Evolutionary conservation across 768 basidiomycete species (phyloP).

Genomic region (Candolleomyces efflorescens): DNA sequence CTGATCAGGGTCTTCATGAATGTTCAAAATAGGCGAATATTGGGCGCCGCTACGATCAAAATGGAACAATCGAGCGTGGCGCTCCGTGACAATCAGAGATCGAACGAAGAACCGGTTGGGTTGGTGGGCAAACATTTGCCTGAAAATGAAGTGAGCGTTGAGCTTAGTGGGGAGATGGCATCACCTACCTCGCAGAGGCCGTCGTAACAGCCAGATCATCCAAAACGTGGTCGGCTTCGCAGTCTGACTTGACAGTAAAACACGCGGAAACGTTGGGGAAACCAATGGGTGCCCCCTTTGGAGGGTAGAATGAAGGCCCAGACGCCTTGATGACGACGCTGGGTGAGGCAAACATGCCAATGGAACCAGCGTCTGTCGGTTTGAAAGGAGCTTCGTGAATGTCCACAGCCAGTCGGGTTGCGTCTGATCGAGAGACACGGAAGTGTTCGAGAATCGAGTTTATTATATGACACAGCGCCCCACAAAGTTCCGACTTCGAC

Average conservation of each 20-base stretch:
- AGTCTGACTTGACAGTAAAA: background rate
- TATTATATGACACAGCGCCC: background rate
- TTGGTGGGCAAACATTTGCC: constrained; percentile 1
- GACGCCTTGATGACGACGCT: background rate
- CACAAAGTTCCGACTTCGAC: background rate
- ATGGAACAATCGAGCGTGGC: background rate
- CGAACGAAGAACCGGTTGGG: constrained; percentile 2
- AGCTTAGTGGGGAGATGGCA: too few species aligned
- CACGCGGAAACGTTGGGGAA: background rate
- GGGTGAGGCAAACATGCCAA: background rate
- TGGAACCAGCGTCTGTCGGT: background rate
- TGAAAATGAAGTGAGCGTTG: background rate
- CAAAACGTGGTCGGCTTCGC: background rate
- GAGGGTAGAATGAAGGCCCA: background rate
- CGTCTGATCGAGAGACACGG: background rate
- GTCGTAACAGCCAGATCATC: background rate
- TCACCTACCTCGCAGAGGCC: background rate
- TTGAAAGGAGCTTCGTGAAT: background rate
- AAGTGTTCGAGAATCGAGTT: background rate
- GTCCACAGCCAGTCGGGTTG: background rate
- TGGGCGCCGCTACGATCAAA: constrained; percentile 4
- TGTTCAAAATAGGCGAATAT: background rate
- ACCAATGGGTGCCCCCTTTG: background rate
- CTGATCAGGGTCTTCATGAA: background rate
- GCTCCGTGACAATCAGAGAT: background rate